phyloP scores from a whole-genome alignment of 306 rosid genomes.

The Cucumis cinereus region DNA sequence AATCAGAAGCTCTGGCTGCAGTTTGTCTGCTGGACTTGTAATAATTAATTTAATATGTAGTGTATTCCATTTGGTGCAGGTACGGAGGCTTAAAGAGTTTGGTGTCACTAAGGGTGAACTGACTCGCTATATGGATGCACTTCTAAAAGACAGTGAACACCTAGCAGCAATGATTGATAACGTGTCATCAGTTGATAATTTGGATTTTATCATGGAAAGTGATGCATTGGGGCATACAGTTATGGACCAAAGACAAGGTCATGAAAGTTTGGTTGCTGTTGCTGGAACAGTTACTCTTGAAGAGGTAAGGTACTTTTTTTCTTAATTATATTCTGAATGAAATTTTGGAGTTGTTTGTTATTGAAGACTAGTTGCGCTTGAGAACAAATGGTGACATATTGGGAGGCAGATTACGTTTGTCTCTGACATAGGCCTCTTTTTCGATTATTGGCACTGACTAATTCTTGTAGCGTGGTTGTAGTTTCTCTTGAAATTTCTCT shows the following conservation, averaged over 20 bases:
- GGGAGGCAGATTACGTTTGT: not conserved
- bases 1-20: not conserved
- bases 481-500: not conserved
- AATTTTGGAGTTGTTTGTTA: not conserved
- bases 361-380: not conserved
- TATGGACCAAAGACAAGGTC: slow-evolving; percentile 98
- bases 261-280: slow-evolving; percentile 82
- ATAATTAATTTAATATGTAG: slow-evolving; percentile 3
- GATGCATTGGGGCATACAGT: slow-evolving; percentile 91
- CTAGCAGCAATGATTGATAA: slow-evolving; percentile 97
- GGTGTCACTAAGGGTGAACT: slow-evolving; percentile 99
- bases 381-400: not conserved
- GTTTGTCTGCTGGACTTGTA: slow-evolving; percentile 6
- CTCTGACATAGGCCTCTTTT: not conserved
- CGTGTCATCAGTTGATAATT: slow-evolving; percentile 95
- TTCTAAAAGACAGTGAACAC: slow-evolving; percentile 94
- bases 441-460: not conserved
- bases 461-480: not conserved
- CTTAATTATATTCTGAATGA: not conserved
- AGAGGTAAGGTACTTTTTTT: slow-evolving; percentile 76
- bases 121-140: slow-evolving; percentile 90
- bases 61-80: slow-evolving; percentile 37
- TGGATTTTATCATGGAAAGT: slow-evolving; percentile 98
- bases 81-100: slow-evolving; percentile 87
- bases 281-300: slow-evolving; percentile 90